Base-by-base conservation (phyloP, 768 basidiomycete genomes). In the Pisolithus microcarpus region DNA sequence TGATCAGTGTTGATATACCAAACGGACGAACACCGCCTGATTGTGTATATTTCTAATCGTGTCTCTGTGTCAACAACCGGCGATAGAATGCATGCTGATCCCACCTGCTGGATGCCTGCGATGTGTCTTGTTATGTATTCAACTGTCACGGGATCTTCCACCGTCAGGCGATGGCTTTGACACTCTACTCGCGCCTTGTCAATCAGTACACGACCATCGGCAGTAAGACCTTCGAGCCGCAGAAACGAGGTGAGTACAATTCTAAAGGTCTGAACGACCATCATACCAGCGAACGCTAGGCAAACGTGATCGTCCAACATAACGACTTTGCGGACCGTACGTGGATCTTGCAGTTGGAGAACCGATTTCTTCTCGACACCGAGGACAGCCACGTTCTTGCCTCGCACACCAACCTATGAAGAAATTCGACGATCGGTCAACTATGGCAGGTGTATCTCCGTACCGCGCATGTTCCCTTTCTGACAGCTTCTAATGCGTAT, bases 331-430 rank as follows among this genome's bases (percentile, higher is more conserved):
- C 96, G 78, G 15, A 98, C 94, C 1, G 96, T 99, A 48, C 96
- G 79, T 7, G 96, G 93, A 70, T 99, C 96, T 75, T 99, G 96
- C 16, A 99, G 79, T 70, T 99, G 96, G 10, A 98, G 76, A 26
- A 96, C 84, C 0, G 91, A 92, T 72, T 97, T 98, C 88, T 98
- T 98, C 78, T 99, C 96, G 28, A 98, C 95, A 46, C 95, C 96
- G 23, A 99, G 76, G 4, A 99, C 91, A 2, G 97, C 96, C 26
- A 94, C 89, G 59, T 93, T 85, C 65, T 87, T 85, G 59, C 96
- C 96, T 56, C 91, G 83, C 34, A 98, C 92, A 48, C 96, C 96
- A 55, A 98, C 93, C 94, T 96, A 52, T 28, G 54, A 39, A 30
- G 15, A 15, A 47, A 16, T 44, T 62, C 26, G 60, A 51, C 51